phyloP scores from a whole-genome alignment of 1,284 basidiomycete species.

The Moesziomyces sp. region DNA sequence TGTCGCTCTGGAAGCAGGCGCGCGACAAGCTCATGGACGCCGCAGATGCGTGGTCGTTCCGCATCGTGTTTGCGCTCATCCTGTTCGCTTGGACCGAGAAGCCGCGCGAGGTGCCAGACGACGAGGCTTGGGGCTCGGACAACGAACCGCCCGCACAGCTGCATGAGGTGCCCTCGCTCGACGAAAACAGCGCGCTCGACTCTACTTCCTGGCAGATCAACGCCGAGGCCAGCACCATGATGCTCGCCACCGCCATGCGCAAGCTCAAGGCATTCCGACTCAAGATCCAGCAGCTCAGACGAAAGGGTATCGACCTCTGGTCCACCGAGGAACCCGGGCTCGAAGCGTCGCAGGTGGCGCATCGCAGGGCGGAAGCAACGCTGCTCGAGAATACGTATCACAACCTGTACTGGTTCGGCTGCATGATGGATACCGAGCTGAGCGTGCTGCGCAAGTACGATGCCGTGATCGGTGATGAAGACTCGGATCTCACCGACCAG shows the following conservation, averaged over 20 bases:
- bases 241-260: slow-evolving; percentile 42
- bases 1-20: slow-evolving; percentile 40
- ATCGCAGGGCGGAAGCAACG: slow-evolving; percentile 20
- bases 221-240: slow-evolving; percentile 42
- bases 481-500: slow-evolving; percentile 35
- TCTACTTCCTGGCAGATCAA: slow-evolving; percentile 36
- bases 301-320: slow-evolving; percentile 42
- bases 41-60: slow-evolving; percentile 36
- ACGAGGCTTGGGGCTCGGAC: slow-evolving; percentile 18
- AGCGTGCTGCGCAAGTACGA: slow-evolving; percentile 36
- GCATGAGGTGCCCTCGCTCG: slow-evolving; percentile 23
- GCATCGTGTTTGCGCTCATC: slow-evolving; percentile 43
- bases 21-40: slow-evolving; percentile 44
- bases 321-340: slow-evolving; percentile 19
- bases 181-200: slow-evolving; percentile 41
- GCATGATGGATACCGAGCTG: slow-evolving; percentile 43
- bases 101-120: slow-evolving; percentile 32
- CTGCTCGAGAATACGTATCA: slow-evolving; percentile 41
- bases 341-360: slow-evolving; percentile 13
- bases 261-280: slow-evolving; percentile 39
- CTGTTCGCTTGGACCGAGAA: slow-evolving; percentile 50
- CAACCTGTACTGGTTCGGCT: slow-evolving; percentile 36
- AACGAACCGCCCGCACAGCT: slow-evolving; percentile 21
- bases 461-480: slow-evolving; percentile 41
- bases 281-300: slow-evolving; percentile 32